These are phyloP conservation scores for Sugiyamaella neomexicana DNA, from an alignment of 1,139 yeast genomes.

Conservation along the genomic window DNA sequence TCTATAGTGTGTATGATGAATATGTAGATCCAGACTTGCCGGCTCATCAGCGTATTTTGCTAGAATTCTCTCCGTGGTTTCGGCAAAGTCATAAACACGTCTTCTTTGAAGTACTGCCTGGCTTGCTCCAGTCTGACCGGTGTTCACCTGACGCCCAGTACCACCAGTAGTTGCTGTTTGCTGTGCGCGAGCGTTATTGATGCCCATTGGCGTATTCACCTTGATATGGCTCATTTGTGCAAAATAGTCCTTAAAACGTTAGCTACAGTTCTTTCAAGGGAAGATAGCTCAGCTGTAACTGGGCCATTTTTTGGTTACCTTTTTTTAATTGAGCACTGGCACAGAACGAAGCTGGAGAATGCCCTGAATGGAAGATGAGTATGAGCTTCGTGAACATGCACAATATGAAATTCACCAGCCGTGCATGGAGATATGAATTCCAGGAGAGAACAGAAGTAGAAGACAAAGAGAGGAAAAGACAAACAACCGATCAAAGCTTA, in stretches of 20 bases:
- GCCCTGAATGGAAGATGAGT: not conserved
- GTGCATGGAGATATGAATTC: not conserved
- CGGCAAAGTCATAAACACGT: constrained; percentile 45
- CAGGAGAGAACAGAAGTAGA: not conserved
- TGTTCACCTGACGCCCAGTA: not conserved
- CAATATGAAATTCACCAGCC: not conserved
- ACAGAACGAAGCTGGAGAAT: too few relatives aligned
- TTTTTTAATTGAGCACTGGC: too few relatives aligned
- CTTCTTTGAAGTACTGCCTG: constrained; percentile 10
- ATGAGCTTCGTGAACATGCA: not conserved
- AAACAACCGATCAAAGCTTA: too few relatives aligned
- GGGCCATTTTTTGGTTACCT: too few relatives aligned
- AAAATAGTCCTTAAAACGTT: too few relatives aligned
- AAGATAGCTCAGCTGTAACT: too few relatives aligned
- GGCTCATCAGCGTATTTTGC: constrained; percentile 75
- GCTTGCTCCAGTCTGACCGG: not conserved
- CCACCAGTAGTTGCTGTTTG: not conserved
- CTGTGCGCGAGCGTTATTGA: not conserved
- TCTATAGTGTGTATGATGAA: constrained; percentile 84
- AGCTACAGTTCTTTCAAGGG: too few relatives aligned
- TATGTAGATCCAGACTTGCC: constrained; percentile 83
- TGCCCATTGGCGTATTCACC: not conserved
- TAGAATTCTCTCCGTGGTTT: constrained; percentile 71
- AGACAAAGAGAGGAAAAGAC: too few relatives aligned
- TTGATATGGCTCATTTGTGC: not conserved